A percentile compares a stretch with the other conserved stretches of the same genome.
These are phyloP conservation scores for Cadophora sp. DNA, from an alignment of 2,329 filamentous ascomycete genomes.

Conservation along the genomic window DNA sequence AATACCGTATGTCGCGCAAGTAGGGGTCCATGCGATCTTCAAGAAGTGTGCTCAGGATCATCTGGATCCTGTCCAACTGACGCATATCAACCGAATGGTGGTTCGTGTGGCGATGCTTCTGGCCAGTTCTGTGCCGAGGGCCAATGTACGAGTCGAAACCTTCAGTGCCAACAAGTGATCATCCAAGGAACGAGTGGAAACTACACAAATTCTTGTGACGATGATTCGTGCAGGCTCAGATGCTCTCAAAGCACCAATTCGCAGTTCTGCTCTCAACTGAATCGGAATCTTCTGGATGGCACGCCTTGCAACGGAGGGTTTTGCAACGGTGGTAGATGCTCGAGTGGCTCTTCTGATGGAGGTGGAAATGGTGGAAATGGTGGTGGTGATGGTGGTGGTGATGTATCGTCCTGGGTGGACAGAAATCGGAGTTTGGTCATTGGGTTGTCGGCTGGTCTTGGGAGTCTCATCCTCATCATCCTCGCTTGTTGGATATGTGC, in stretches of 20 bases:
- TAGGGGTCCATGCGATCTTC: conserved; percentile 70
- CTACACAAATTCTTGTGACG: conserved; percentile 21
- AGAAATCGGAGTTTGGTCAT: conserved; percentile 19
- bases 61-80: conserved; percentile 77
- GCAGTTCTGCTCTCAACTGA: conserved; percentile 15
- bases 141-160: conserved; percentile 24
- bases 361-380: too few relatives aligned
- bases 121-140: conserved; percentile 18
- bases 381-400: neutral
- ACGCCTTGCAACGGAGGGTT: conserved; percentile 19
- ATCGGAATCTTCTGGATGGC: conserved; percentile 22
- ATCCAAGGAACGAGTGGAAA: conserved; percentile 16
- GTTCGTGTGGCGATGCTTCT: conserved; percentile 13
- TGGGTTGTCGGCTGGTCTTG: conserved; percentile 21
- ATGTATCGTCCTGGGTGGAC: conserved; percentile 19
- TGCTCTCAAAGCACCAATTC: conserved; percentile 15
- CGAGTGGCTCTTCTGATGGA: conserved; percentile 2
- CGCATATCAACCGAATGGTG: conserved; percentile 68
- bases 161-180: conserved; percentile 18
- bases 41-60: conserved; percentile 79
- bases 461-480: conserved; percentile 16
- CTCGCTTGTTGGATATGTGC: conserved; percentile 21
- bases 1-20: conserved; percentile 15
- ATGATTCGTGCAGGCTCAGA: conserved; percentile 12
- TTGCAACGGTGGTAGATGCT: conserved; percentile 18